Evolutionary conservation across 1,284 basidiomycete species (phyloP).

Genomic region (Prillingera fragicola): DNA sequence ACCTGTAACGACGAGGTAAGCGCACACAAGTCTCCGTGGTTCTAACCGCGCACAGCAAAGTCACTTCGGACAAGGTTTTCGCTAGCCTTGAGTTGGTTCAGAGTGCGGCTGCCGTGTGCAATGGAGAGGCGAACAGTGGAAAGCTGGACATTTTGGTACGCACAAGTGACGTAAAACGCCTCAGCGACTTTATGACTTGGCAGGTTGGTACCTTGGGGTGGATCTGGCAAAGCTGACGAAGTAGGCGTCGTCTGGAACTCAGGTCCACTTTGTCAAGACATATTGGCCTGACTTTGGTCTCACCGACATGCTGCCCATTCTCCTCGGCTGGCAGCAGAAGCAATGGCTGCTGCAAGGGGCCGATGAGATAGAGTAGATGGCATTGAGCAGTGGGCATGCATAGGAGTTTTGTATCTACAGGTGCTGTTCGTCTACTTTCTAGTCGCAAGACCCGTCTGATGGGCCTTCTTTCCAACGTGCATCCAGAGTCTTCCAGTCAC

Average conservation of each 20-base stretch:
- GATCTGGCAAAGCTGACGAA: conserved; percentile 50
- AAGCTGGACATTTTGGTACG: conserved; percentile 80
- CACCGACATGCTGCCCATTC: conserved; percentile 73
- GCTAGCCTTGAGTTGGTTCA: conserved; percentile 9
- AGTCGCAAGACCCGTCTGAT: conserved; percentile 79
- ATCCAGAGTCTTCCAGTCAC: conserved; percentile 60
- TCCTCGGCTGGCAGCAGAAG: conserved; percentile 78
- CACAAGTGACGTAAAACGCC: conserved; percentile 81
- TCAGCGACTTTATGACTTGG: conserved; percentile 93
- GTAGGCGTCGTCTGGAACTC: no score
- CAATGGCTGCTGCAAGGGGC: conserved; percentile 47
- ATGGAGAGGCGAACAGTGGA: conserved; percentile 6
- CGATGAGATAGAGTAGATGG: not conserved
- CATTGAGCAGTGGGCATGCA: conserved; percentile 10
- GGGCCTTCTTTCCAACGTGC: conserved; percentile 90
- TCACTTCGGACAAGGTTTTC: conserved; percentile 11
- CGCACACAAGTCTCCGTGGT: not conserved
- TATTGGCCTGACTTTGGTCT: conserved; percentile 97
- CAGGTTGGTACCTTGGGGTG: conserved; percentile 52
- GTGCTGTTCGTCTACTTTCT: not conserved
- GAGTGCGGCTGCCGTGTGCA: conserved; percentile 6
- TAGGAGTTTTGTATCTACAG: not conserved
- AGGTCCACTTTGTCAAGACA: conserved; percentile 82
- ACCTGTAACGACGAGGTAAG: not conserved
- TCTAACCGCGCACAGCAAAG: not conserved